Evolutionary conservation across 345 rosid species (phyloP).

Genomic region (Theobroma cacao): DNA sequence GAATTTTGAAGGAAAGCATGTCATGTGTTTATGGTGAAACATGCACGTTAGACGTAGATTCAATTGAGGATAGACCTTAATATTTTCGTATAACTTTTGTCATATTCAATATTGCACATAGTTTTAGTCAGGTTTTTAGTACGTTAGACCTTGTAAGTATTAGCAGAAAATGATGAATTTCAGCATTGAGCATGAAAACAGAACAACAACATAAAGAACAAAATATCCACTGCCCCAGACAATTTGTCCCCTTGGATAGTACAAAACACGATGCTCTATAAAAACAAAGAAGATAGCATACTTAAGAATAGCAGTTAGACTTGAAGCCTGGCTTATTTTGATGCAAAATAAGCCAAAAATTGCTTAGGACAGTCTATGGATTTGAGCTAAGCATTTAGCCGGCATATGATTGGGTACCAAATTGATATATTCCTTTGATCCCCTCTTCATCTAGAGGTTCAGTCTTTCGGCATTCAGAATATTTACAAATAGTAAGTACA

Average conservation of each 20-base stretch:
- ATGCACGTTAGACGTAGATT: slow-evolving; percentile 20
- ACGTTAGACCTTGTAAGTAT: slow-evolving; percentile 8
- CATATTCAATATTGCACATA: slow-evolving; percentile 4
- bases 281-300: not conserved
- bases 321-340: not conserved
- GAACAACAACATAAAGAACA: not conserved
- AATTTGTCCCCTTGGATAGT: not conserved
- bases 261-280: not conserved
- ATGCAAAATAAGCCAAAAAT: not conserved
- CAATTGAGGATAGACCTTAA: slow-evolving; percentile 19
- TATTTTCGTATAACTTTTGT: slow-evolving; percentile 15
- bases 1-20: not conserved
- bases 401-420: not conserved
- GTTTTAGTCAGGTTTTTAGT: not conserved
- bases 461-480: slow-evolving; percentile 4
- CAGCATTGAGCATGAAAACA: slow-evolving; percentile 4
- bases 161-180: slow-evolving; percentile 4
- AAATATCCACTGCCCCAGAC: not conserved
- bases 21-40: slow-evolving; percentile 3
- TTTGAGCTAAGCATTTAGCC: slow-evolving; percentile 6
- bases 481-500: not conserved
- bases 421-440: not conserved
- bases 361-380: not conserved
- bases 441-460: not conserved
- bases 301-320: slow-evolving; percentile 3